Conservation (phyloP, 148 eudicot species). For the Oxyria digyna region DNA sequence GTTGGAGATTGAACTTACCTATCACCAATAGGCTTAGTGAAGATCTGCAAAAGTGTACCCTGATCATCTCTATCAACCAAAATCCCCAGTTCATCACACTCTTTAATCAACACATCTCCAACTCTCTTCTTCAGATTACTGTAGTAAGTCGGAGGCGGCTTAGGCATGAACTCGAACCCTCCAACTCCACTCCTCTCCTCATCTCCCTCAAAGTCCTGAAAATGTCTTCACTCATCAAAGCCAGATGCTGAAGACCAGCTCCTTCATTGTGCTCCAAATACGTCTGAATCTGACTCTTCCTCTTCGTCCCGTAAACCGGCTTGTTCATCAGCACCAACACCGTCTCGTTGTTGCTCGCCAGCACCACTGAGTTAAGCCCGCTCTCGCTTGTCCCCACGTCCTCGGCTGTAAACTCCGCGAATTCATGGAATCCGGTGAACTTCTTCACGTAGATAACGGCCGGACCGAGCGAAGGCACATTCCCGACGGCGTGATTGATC, state of each 20-base stretch:
- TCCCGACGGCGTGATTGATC: constrained; percentile 84
- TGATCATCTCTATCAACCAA: constrained; percentile 93
- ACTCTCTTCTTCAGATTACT: constrained; percentile 53
- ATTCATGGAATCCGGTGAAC: constrained; percentile 88
- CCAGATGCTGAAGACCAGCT: constrained; percentile 85
- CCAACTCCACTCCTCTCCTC: constrained; percentile 69
- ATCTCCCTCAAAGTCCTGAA: constrained; percentile 75
- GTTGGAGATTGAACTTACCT: constrained; percentile 35
- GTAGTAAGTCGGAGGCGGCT: constrained; percentile 88
- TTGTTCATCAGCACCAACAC: constrained; percentile 76
- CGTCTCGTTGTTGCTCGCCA: constrained; percentile 65
- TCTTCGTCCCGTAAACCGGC: constrained; percentile 73
- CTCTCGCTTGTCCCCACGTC: constrained; percentile 92
- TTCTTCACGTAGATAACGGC: constrained; percentile 47
- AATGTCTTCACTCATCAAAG: constrained; percentile 60
- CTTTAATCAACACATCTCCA: constrained; percentile 62
- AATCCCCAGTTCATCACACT: constrained; percentile 85
- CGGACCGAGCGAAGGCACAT: constrained; percentile 51
- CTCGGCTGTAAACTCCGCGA: constrained; percentile 75
- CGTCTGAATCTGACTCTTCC: constrained; percentile 94
- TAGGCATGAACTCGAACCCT: constrained; percentile 95
- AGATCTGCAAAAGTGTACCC: constrained; percentile 87
- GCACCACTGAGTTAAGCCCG: constrained; percentile 71
- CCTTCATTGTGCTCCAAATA: constrained; percentile 95
- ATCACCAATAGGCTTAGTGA: constrained; percentile 88